Evolutionary conservation across 352 stramenopile species (phyloP).

Genomic region (Globisporangium viniferum): DNA sequence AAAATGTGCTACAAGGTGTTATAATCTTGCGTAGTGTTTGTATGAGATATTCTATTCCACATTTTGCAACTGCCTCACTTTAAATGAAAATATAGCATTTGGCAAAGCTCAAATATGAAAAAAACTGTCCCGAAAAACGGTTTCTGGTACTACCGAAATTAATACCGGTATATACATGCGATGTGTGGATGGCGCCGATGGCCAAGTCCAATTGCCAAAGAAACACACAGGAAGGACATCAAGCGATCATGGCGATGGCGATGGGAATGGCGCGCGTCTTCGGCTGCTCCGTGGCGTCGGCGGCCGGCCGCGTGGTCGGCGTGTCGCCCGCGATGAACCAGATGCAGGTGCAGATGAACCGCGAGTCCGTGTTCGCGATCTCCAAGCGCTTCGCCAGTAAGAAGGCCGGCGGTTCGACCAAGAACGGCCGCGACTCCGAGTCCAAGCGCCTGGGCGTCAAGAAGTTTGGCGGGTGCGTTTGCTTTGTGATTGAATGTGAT

Average conservation of each 20-base stretch:
- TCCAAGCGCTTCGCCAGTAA: slow-evolving; percentile 90
- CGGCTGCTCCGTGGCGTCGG: slow-evolving; percentile 20
- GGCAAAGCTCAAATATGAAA: too few species aligned
- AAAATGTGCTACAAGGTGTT: too few species aligned
- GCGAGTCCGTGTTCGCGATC: slow-evolving; percentile 48
- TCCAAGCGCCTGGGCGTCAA: slow-evolving; percentile 97
- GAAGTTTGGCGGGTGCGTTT: slow-evolving; percentile 89
- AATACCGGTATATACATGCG: not conserved
- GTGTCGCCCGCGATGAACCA: slow-evolving; percentile 13
- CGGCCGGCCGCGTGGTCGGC: slow-evolving; percentile 24
- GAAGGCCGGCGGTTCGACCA: slow-evolving; percentile 96
- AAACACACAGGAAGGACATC: slow-evolving; percentile 16
- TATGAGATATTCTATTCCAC: too few species aligned
- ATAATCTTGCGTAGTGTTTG: too few species aligned
- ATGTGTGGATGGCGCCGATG: not conserved
- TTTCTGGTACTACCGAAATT: too few species aligned
- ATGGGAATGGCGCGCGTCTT: slow-evolving; percentile 73
- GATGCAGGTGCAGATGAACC: slow-evolving; percentile 10
- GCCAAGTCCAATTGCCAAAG: not conserved
- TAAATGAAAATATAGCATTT: too few species aligned
- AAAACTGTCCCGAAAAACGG: too few species aligned
- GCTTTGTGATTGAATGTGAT: not conserved
- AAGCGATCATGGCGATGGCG: slow-evolving; percentile 61
- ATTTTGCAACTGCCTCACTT: too few species aligned
- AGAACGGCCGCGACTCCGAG: slow-evolving; percentile 96